A percentile compares a stretch with the other conserved stretches of the same genome.
Evolutionary conservation across 2,329 filamentous ascomycete genomes (phyloP).

Genomic region (Talaromyces sp.): DNA sequence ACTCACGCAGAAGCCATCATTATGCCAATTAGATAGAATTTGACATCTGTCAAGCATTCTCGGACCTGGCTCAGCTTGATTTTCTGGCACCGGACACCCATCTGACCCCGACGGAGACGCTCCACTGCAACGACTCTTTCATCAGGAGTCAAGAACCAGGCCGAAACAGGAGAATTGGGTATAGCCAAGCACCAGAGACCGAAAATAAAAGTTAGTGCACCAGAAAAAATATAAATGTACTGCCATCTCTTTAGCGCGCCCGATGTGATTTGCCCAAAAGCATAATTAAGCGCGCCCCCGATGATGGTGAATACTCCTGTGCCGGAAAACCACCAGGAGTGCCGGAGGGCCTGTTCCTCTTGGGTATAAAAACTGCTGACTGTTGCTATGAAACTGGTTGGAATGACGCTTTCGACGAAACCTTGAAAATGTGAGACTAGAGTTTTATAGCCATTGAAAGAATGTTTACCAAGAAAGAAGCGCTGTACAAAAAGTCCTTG

Average conservation of each 20-base stretch:
- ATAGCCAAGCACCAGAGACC: constrained; percentile 61
- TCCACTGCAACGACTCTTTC: constrained; percentile 64
- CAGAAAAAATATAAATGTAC: constrained; percentile 66
- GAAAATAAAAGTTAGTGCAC: constrained; percentile 60
- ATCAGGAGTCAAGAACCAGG: constrained; percentile 63
- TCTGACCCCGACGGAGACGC: constrained; percentile 58
- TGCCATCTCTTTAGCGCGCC: constrained; percentile 60
- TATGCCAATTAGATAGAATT: constrained; percentile 59
- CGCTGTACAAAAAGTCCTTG: constrained; percentile 62
- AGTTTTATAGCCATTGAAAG: not conserved
- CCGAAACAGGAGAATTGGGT: constrained; percentile 61
- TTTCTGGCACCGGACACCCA: constrained; percentile 57
- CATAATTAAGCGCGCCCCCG: constrained; percentile 62
- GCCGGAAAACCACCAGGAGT: constrained; percentile 63
- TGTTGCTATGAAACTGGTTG: constrained; percentile 63
- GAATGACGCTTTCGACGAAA: constrained; percentile 61
- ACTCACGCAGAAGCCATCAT: constrained; percentile 63
- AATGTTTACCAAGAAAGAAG: constrained; percentile 50
- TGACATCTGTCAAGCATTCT: constrained; percentile 57
- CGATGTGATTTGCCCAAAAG: constrained; percentile 58
- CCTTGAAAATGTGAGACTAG: constrained; percentile 19
- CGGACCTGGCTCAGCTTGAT: constrained; percentile 58
- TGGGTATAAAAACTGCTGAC: constrained; percentile 62
- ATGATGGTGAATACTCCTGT: constrained; percentile 57
- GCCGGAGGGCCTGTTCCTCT: constrained; percentile 58